Percentiles rank a stretch among this genome's conserved stretches.
Conservation (phyloP, 306 rosid genomes). For the Trifolium subterraneum region DNA sequence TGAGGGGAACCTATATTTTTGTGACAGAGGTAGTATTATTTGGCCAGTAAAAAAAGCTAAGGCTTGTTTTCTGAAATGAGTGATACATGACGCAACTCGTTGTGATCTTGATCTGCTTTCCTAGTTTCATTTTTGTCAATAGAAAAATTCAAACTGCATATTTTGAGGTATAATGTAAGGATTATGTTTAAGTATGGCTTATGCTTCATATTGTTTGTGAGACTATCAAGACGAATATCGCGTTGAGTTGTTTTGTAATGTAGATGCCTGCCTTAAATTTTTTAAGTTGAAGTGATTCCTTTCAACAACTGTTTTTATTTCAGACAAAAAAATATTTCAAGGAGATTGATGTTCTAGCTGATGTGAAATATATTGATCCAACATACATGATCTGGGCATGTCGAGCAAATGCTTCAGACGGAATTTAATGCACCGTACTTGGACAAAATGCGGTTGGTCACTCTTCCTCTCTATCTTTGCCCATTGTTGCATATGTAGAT, state of each 20-base stretch:
- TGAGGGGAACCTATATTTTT: no score
- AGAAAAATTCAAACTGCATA: not conserved
- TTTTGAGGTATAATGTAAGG: constrained; percentile 9
- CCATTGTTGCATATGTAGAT: not conserved
- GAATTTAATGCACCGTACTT: constrained; percentile 88
- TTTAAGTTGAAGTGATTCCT: not conserved
- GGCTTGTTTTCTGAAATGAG: not conserved
- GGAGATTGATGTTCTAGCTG: constrained; percentile 75
- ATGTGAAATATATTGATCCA: constrained; percentile 93
- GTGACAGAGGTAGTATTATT: no score
- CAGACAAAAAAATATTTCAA: constrained; percentile 77
- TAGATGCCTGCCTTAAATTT: not conserved
- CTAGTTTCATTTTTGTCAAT: not conserved
- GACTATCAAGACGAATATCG: constrained; percentile 30
- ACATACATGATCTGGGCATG: constrained; percentile 96
- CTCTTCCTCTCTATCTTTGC: constrained; percentile 41
- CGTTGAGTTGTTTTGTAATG: not conserved
- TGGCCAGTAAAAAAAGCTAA: no score
- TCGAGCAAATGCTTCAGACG: constrained; percentile 97
- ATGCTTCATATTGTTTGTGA: constrained; percentile 12
- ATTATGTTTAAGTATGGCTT: constrained; percentile 3
- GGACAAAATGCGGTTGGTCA: constrained; percentile 96
- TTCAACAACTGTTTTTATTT: constrained; percentile 27
- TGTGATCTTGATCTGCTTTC: not conserved
- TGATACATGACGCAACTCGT: not conserved